phyloP scores from a whole-genome alignment of 192 early-diverging fungal genomes.

The Rhizophagus prolifer region DNA sequence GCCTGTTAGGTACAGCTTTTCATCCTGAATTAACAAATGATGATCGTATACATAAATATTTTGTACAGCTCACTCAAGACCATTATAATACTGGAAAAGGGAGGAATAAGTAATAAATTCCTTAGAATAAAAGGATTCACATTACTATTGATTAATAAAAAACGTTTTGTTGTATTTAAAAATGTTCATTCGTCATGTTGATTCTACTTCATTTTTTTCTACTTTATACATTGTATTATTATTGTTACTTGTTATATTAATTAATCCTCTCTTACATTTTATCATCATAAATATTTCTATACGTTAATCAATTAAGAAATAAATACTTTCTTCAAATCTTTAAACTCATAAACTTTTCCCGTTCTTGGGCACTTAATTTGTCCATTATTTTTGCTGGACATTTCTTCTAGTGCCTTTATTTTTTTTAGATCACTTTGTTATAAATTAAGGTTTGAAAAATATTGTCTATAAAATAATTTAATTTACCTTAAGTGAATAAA shows the following conservation, averaged over 20 bases:
- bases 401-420: constrained; percentile 64
- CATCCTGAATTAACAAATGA: constrained; percentile 96
- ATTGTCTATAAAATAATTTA: not conserved
- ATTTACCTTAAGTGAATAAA: constrained; percentile 82
- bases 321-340: constrained; percentile 74
- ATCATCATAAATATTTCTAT: too few relatives aligned
- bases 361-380: constrained; percentile 75
- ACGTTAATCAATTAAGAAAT: constrained; percentile 52
- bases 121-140: too few relatives aligned
- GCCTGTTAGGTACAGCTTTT: constrained; percentile 89
- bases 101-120: not conserved
- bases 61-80: constrained; percentile 51
- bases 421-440: not conserved
- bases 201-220: not conserved
- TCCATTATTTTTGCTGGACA: constrained; percentile 65
- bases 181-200: not conserved
- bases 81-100: not conserved
- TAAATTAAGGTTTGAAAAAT: constrained; percentile 1
- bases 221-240: not conserved
- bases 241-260: not conserved
- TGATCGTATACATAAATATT: constrained; percentile 84
- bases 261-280: not conserved
- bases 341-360: constrained; percentile 50
- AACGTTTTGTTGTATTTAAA: not conserved
- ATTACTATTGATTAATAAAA: too few relatives aligned